Evolutionary conservation across 75 land plant species (phyloP).

Genomic region (Selaginella tamariscina): DNA sequence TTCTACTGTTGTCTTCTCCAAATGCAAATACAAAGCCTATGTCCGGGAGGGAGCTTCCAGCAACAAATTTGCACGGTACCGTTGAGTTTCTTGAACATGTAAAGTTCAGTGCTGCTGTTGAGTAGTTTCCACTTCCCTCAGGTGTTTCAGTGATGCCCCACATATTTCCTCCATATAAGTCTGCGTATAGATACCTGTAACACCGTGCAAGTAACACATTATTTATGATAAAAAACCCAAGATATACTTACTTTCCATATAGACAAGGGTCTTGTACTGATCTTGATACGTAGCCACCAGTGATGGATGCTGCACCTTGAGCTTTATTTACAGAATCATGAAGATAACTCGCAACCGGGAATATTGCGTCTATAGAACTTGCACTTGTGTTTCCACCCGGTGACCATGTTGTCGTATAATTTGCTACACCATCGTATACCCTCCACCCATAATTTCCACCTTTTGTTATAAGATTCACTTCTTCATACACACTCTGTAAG

Average conservation of each 20-base stretch:
- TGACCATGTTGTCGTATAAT: conserved; percentile 22
- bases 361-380: conserved; percentile 44
- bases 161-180: conserved; percentile 41
- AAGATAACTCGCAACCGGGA: conserved; percentile 57
- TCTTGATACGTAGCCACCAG: conserved; percentile 77
- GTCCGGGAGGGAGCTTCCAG: conserved; percentile 25
- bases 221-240: background rate
- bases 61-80: conserved; percentile 33
- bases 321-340: conserved; percentile 41
- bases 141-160: conserved; percentile 69
- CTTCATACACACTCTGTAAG: conserved; percentile 61
- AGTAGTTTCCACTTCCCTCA: conserved; percentile 56
- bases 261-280: conserved; percentile 74
- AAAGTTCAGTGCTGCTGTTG: conserved; percentile 26
- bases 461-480: conserved; percentile 73
- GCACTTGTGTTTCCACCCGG: conserved; percentile 55
- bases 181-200: conserved; percentile 72
- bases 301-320: conserved; percentile 49
- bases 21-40: conserved; percentile 48
- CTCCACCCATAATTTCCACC: conserved; percentile 99
- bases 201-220: background rate
- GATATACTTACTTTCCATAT: conserved; percentile 62
- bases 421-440: conserved; percentile 55
- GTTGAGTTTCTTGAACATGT: conserved; percentile 56
- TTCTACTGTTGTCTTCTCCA: conserved; percentile 62